These are phyloP conservation scores for Stephanodiscus minutulus DNA, from an alignment of 108 stramenopile species.

Conservation along the genomic window DNA sequence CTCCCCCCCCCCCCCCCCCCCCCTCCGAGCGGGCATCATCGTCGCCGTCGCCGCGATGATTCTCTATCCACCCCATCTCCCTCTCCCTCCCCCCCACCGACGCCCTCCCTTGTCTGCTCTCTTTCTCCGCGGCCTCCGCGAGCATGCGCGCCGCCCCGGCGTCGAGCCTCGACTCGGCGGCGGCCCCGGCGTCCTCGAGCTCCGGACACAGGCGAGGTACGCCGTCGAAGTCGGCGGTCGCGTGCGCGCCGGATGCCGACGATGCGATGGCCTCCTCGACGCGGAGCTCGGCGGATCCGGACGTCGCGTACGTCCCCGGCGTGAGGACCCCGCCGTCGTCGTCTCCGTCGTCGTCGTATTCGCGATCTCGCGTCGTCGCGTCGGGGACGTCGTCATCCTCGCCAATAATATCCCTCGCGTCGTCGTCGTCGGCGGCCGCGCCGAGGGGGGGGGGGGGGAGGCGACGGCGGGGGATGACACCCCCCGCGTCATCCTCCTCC, in stretches of 20 bases:
- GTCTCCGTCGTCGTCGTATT: not conserved
- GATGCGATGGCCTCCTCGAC: constrained; percentile 23
- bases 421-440: too few relatives aligned
- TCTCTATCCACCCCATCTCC: constrained; percentile 25
- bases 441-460: too few relatives aligned
- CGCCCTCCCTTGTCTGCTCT: constrained; percentile 17
- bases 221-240: constrained; percentile 22
- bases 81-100: constrained; percentile 31
- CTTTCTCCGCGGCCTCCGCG: constrained; percentile 29
- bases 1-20: too few relatives aligned
- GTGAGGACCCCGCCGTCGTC: constrained; percentile 20
- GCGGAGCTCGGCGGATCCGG: constrained; percentile 20
- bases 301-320: constrained; percentile 28
- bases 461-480: too few relatives aligned
- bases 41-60: not conserved
- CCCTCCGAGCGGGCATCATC: too few relatives aligned
- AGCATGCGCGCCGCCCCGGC: constrained; percentile 14
- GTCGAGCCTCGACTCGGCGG: constrained; percentile 6
- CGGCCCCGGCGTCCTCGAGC: constrained; percentile 21
- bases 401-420: too few relatives aligned
- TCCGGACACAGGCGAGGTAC: constrained; percentile 38
- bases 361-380: too few relatives aligned
- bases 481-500: too few relatives aligned
- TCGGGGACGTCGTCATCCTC: too few relatives aligned
- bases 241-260: constrained; percentile 17